A percentile compares a stretch with the other conserved stretches of the same genome.
Conservation (phyloP, 768 basidiomycete genomes). For the Termitomyces bulborhizus region DNA sequence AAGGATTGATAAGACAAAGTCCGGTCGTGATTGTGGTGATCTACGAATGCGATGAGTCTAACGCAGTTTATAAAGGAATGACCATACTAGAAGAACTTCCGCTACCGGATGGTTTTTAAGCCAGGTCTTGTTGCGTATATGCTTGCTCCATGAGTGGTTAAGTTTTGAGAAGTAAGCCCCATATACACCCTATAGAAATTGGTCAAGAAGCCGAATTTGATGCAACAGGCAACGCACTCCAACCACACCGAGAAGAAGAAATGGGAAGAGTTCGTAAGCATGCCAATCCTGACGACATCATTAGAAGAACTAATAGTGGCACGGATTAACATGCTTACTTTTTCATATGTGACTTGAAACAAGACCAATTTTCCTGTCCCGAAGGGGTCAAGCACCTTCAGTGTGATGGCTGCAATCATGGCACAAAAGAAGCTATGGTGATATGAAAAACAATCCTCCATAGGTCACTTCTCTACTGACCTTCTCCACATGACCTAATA, state of each 20-base stretch:
- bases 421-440: constrained; percentile 91
- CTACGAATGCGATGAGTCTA: constrained; percentile 27
- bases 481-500: constrained; percentile 90
- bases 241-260: constrained; percentile 81
- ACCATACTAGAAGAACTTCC: constrained; percentile 76
- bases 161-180: constrained; percentile 91
- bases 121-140: constrained; percentile 80
- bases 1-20: constrained; percentile 84
- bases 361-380: constrained; percentile 91
- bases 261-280: constrained; percentile 80
- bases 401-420: constrained; percentile 92
- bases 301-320: not conserved
- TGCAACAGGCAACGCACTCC: constrained; percentile 49
- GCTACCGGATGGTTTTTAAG: constrained; percentile 69
- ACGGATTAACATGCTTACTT: constrained; percentile 31
- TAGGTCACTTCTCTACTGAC: constrained; percentile 32
- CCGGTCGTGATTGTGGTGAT: constrained; percentile 73
- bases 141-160: constrained; percentile 83
- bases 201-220: constrained; percentile 3
- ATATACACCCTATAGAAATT: constrained; percentile 66
- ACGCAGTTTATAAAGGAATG: not conserved
- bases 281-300: constrained; percentile 72
- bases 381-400: constrained; percentile 91
- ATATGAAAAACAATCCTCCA: constrained; percentile 16
- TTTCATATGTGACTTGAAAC: constrained; percentile 88